Conservation (phyloP, 352 stramenopile species). For the Saprolegnia diclina region DNA sequence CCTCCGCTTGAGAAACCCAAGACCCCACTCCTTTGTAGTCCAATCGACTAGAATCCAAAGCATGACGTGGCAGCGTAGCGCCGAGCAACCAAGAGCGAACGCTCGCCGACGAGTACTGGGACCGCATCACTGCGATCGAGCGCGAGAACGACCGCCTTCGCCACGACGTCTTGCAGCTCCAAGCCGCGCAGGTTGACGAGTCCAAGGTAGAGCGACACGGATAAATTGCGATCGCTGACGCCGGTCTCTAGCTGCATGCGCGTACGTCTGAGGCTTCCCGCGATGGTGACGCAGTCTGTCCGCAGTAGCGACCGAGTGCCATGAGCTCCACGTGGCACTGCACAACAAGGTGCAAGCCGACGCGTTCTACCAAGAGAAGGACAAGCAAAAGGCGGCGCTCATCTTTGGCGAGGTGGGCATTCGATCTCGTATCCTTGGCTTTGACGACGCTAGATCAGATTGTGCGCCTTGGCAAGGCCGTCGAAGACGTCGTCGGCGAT, state of each 20-base stretch:
- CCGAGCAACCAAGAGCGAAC: constrained; percentile 12
- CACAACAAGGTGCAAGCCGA: constrained; percentile 57
- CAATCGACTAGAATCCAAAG: background rate
- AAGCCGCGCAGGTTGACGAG: constrained; percentile 32
- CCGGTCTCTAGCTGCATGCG: background rate
- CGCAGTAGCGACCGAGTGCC: background rate
- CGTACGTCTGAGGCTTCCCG: background rate
- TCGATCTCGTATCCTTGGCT: background rate
- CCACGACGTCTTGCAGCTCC: constrained; percentile 46
- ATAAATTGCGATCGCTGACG: background rate
- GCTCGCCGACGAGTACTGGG: constrained; percentile 27
- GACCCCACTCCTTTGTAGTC: background rate
- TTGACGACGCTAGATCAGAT: background rate
- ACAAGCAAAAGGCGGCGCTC: constrained; percentile 62
- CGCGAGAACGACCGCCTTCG: constrained; percentile 53
- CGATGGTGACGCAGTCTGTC: background rate
- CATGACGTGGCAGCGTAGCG: background rate
- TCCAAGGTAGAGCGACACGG: constrained; percentile 36
- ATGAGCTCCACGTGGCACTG: constrained; percentile 32
- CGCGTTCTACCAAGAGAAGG: constrained; percentile 41
- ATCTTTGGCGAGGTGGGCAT: constrained; percentile 51
- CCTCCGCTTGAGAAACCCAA: background rate
- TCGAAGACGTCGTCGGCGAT: constrained; percentile 13
- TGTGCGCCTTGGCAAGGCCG: constrained; percentile 12
- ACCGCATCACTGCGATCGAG: constrained; percentile 49